A percentile compares a stretch with the other conserved stretches of the same genome.
phyloP scores from a whole-genome alignment of 192 early-diverging fungal species.

The Coemansia erecta region DNA sequence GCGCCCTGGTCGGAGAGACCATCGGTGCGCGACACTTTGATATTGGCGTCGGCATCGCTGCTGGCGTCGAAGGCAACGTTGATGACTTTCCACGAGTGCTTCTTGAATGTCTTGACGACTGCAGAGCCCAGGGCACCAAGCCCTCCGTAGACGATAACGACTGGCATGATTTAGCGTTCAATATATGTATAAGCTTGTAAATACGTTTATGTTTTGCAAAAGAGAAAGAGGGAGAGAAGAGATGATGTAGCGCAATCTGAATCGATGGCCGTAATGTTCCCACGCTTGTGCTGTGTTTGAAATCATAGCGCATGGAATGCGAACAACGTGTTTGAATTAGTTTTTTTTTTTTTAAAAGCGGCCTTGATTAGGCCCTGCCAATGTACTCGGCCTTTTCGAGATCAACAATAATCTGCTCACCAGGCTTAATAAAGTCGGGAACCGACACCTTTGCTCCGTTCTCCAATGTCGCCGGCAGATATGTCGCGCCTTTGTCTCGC shows the following conservation, averaged over 20 bases:
- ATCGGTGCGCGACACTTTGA: slow-evolving; percentile 55
- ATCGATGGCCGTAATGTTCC: background rate
- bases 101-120: slow-evolving; percentile 68
- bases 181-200: background rate
- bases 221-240: background rate
- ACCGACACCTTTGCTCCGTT: slow-evolving; percentile 69
- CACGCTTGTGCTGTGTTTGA: background rate
- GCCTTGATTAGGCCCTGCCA: slow-evolving; percentile 56
- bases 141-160: slow-evolving; percentile 88
- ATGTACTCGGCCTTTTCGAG: slow-evolving; percentile 63
- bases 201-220: slow-evolving; percentile 1
- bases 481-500: slow-evolving; percentile 69
- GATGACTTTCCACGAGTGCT: slow-evolving; percentile 72
- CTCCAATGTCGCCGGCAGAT: slow-evolving; percentile 62
- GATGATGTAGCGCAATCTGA: background rate
- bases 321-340: background rate
- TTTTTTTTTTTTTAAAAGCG: slow-evolving; percentile 11
- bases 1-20: slow-evolving; percentile 62
- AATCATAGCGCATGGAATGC: background rate
- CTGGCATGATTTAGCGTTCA: slow-evolving; percentile 40
- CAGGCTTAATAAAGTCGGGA: slow-evolving; percentile 78
- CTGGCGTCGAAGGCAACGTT: slow-evolving; percentile 76
- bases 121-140: slow-evolving; percentile 82
- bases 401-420: slow-evolving; percentile 74
- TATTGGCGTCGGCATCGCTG: slow-evolving; percentile 69